Conservation (phyloP, 2,329 filamentous ascomycete species). For the Fusarium lateritium region DNA sequence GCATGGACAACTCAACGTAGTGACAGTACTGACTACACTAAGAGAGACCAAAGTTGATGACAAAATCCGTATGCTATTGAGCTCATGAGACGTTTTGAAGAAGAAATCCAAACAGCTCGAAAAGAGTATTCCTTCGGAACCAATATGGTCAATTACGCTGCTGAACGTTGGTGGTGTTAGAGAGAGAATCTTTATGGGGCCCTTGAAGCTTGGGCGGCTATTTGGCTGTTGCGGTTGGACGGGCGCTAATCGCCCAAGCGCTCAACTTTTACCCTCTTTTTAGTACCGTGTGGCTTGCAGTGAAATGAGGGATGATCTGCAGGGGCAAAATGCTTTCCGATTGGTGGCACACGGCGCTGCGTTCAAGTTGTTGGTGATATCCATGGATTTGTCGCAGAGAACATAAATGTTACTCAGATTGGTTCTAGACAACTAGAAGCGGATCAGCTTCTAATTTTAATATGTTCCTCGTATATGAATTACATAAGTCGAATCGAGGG, state of each 20-base stretch:
- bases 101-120: not conserved
- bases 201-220: constrained; percentile 24
- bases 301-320: constrained; percentile 28
- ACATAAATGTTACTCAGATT: not conserved
- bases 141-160: not conserved
- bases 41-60: not conserved
- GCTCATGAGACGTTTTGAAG: not conserved
- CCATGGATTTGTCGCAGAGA: not conserved
- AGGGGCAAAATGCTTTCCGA: constrained; percentile 23
- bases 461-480: too few relatives aligned
- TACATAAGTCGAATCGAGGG: too few relatives aligned
- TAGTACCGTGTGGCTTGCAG: constrained; percentile 10
- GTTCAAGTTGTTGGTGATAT: constrained; percentile 24
- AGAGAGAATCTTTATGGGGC: not conserved
- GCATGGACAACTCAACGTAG: constrained; percentile 19
- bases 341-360: constrained; percentile 17
- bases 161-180: not conserved
- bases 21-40: constrained; percentile 1
- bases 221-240: constrained; percentile 21
- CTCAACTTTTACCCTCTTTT: constrained; percentile 11
- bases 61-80: not conserved
- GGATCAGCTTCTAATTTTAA: too few relatives aligned
- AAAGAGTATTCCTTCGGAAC: not conserved
- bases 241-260: constrained; percentile 26
- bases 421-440: not conserved